A percentile compares a stretch with the other conserved stretches of the same genome.
Evolutionary conservation across 805 yeast species (phyloP).

Genomic region (Yarrowia sp.): DNA sequence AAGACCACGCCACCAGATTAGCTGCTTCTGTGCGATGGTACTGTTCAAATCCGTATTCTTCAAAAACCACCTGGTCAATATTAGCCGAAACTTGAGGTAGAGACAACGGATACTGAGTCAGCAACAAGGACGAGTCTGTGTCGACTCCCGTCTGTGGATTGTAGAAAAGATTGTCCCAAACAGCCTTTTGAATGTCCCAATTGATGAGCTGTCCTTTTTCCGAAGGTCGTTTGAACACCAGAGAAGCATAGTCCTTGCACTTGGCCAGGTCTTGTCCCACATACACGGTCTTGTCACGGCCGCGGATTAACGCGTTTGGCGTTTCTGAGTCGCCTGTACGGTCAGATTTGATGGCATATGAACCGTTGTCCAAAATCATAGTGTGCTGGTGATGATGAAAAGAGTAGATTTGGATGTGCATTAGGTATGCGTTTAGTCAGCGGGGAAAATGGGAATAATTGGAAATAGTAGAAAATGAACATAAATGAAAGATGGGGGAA

Average conservation of each 20-base stretch:
- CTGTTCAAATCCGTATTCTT: slow-evolving; percentile 78
- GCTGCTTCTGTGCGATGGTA: slow-evolving; percentile 60
- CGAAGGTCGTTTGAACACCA: slow-evolving; percentile 72
- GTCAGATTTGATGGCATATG: slow-evolving; percentile 74
- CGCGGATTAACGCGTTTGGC: slow-evolving; percentile 67
- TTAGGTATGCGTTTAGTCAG: not conserved
- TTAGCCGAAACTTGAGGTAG: slow-evolving; percentile 76
- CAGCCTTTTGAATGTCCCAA: slow-evolving; percentile 84
- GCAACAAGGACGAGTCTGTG: slow-evolving; percentile 55
- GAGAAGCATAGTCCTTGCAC: slow-evolving; percentile 70
- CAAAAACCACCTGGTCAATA: slow-evolving; percentile 89
- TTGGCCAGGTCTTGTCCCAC: slow-evolving; percentile 65
- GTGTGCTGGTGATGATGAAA: not conserved
- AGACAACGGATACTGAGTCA: slow-evolving; percentile 79
- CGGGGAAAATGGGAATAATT: not conserved
- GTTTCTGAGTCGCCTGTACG: slow-evolving; percentile 40
- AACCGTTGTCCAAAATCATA: slow-evolving; percentile 84
- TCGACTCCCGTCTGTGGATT: slow-evolving; percentile 38
- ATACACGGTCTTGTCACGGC: slow-evolving; percentile 69
- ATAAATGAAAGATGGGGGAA: too few relatives aligned
- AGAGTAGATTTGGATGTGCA: not conserved
- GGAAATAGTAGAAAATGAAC: too few relatives aligned
- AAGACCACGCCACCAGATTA: slow-evolving; percentile 53
- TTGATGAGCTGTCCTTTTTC: slow-evolving; percentile 85
- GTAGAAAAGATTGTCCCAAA: slow-evolving; percentile 82